A percentile compares a stretch with the other conserved stretches of the same genome.
Evolutionary conservation across 78 protist genomes (phyloP).

Genomic region (Guillardia theta): DNA sequence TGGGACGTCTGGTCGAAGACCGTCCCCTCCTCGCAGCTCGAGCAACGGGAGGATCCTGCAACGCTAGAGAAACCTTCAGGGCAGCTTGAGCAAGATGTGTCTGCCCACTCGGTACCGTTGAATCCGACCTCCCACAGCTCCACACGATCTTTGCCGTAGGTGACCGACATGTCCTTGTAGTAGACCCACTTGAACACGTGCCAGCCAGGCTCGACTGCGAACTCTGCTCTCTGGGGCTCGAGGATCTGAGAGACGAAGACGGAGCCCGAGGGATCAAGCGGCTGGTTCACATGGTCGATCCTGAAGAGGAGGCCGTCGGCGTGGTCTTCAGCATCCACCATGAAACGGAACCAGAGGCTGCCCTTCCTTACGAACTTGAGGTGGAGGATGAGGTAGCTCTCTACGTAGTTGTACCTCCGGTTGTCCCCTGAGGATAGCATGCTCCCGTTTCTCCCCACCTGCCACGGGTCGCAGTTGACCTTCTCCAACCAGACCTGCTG

Average conservation of each 20-base stretch:
- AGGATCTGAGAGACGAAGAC: too few relatives aligned
- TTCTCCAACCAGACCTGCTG: not conserved
- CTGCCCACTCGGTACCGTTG: too few relatives aligned
- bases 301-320: not conserved
- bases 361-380: not conserved
- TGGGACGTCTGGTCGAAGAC: too few relatives aligned
- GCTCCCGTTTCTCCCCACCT: not conserved
- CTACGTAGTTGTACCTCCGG: not conserved
- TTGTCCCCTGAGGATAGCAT: not conserved
- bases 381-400: not conserved
- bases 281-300: not conserved
- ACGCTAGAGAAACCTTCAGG: too few relatives aligned
- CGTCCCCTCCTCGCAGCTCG: too few relatives aligned
- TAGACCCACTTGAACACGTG: not conserved
- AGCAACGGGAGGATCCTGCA: too few relatives aligned
- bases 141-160: not conserved
- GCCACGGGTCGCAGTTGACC: not conserved
- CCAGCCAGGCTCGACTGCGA: not conserved
- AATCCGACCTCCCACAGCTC: not conserved
- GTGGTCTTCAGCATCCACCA: not conserved
- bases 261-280: too few relatives aligned
- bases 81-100: too few relatives aligned
- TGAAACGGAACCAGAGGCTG: not conserved
- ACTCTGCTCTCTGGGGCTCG: too few relatives aligned
- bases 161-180: not conserved